Evolutionary conservation across 2,329 filamentous ascomycete species (phyloP).

Genomic region (Ascochyta fabae): DNA sequence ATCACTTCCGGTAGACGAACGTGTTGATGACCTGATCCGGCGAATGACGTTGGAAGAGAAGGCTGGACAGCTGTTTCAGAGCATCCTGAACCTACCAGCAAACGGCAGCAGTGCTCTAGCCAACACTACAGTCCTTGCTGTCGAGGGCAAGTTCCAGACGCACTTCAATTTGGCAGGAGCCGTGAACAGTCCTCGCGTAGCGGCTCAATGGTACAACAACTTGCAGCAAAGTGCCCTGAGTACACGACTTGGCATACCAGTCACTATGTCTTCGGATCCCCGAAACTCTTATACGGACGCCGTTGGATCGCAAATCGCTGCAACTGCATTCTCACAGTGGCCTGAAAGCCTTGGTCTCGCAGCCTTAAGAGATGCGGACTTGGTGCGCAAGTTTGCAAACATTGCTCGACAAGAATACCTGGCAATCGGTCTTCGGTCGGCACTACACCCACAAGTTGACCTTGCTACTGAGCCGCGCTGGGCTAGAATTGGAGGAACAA

Average conservation of each 20-base stretch:
- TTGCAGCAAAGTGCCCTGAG: conserved; percentile 54
- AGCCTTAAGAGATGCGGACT: conserved; percentile 53
- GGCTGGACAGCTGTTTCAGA: conserved; percentile 57
- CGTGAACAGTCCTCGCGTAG: conserved; percentile 48
- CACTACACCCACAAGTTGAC: conserved; percentile 61
- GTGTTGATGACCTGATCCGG: conserved; percentile 54
- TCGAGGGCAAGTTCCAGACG: conserved; percentile 49
- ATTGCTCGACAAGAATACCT: conserved; percentile 58
- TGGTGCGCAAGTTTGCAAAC: conserved; percentile 57
- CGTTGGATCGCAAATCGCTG: conserved; percentile 52
- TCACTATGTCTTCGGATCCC: conserved; percentile 58
- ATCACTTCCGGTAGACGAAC: conserved; percentile 53
- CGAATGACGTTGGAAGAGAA: conserved; percentile 59
- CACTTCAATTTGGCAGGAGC: conserved; percentile 58
- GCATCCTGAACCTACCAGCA: conserved; percentile 40
- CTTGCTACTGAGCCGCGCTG: conserved; percentile 60
- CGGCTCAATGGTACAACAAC: conserved; percentile 52
- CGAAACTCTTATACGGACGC: conserved; percentile 55
- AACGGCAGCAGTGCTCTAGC: conserved; percentile 41
- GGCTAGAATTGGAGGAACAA: conserved; percentile 55
- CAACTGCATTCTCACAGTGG: conserved; percentile 59
- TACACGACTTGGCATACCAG: conserved; percentile 57
- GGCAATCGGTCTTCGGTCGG: conserved; percentile 53
- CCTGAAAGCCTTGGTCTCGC: conserved; percentile 60
- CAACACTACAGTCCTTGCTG: conserved; percentile 42